phyloP scores from a whole-genome alignment of 164 flowering plant genomes.

The Brasenia schreberi region DNA sequence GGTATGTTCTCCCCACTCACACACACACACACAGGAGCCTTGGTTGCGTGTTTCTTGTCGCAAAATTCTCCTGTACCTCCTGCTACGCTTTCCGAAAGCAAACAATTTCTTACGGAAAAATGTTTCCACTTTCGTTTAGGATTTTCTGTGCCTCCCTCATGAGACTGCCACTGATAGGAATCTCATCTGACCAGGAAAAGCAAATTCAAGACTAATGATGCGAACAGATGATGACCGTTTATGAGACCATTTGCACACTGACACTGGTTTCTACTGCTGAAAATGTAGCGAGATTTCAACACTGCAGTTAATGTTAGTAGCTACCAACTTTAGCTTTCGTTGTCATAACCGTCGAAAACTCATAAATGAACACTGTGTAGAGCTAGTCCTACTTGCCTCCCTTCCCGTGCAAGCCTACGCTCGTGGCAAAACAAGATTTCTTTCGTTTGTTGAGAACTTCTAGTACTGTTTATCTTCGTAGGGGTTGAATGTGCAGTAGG shows the following conservation, averaged over 20 bases:
- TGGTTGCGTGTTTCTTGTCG: background rate
- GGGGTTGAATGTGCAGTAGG: background rate
- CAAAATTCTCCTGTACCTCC: background rate
- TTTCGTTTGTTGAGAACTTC: background rate
- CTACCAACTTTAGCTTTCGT: background rate
- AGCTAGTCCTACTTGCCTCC: background rate
- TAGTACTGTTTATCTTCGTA: background rate
- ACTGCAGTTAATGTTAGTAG: background rate
- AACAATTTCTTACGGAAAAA: background rate
- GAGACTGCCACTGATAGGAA: background rate
- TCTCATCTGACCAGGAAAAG: background rate
- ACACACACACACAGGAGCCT: background rate
- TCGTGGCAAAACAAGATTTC: background rate
- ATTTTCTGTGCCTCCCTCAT: background rate
- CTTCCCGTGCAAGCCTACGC: background rate
- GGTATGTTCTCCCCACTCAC: background rate
- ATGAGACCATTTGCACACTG: background rate
- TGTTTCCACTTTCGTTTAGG: background rate
- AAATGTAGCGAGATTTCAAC: background rate
- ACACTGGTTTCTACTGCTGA: background rate
- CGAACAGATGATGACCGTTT: background rate
- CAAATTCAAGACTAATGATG: background rate
- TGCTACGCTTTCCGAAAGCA: background rate
- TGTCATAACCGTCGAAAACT: background rate
- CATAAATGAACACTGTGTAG: background rate